These are phyloP conservation scores for Zymoseptoria brevis DNA, from an alignment of 2,329 filamentous ascomycete genomes.

Conservation along the genomic window DNA sequence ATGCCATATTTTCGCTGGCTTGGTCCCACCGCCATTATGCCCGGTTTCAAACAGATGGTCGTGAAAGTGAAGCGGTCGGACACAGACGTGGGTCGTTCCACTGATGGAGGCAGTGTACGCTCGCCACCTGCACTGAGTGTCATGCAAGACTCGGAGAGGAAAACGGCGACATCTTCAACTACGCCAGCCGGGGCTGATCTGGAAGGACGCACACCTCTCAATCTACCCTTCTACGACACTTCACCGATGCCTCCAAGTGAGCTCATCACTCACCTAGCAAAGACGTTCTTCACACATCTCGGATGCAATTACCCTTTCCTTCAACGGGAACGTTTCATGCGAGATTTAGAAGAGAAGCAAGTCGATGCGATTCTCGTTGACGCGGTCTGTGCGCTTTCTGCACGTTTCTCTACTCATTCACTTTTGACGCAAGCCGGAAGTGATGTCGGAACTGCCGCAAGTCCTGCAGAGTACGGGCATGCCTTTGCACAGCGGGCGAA, in stretches of 20 bases:
- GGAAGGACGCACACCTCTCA: conserved; percentile 38
- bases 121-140: conserved; percentile 22
- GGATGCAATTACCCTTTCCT: conserved; percentile 84
- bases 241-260: conserved; percentile 64
- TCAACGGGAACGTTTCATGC: conserved; percentile 61
- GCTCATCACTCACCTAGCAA: conserved; percentile 66
- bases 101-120: conserved; percentile 29
- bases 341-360: conserved; percentile 70
- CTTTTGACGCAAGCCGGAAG: conserved; percentile 37
- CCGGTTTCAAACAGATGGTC: conserved; percentile 89
- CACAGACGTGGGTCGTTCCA: conserved; percentile 51
- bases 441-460: conserved; percentile 37
- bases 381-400: conserved; percentile 72
- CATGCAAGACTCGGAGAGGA: conserved; percentile 9
- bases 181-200: conserved; percentile 23
- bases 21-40: conserved; percentile 82
- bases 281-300: conserved; percentile 72
- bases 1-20: conserved; percentile 90
- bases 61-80: conserved; percentile 62
- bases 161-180: conserved; percentile 13
- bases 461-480: conserved; percentile 61
- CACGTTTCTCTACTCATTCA: conserved; percentile 63
- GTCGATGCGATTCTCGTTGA: conserved; percentile 81
- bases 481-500: conserved; percentile 76
- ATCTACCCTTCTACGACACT: conserved; percentile 66